A percentile compares a stretch with the other conserved stretches of the same genome.
These are phyloP conservation scores for Coelastrella sp. DNA, from an alignment of 139 green algal genomes.

Conservation along the genomic window DNA sequence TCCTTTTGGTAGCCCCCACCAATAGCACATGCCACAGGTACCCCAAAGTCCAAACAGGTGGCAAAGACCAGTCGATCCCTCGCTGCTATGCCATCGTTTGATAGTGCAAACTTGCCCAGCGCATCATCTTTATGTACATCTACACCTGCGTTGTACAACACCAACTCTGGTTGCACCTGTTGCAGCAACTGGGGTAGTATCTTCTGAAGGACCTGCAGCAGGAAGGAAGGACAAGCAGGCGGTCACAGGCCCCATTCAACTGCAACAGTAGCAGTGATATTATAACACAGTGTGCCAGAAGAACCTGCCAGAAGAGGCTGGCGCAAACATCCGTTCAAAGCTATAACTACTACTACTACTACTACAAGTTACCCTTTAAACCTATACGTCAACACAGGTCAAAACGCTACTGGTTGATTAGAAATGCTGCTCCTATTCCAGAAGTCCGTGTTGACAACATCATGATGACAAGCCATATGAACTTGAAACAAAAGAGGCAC, in stretches of 20 bases:
- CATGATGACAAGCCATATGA: no score
- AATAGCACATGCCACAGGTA: slow-evolving; percentile 63
- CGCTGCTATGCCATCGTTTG: slow-evolving; percentile 53
- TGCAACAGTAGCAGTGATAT: not conserved
- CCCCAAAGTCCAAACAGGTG: slow-evolving; percentile 45
- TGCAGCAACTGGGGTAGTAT: slow-evolving; percentile 63
- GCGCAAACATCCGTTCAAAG: no score
- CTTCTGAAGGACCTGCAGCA: slow-evolving; percentile 44
- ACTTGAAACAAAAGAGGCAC: no score
- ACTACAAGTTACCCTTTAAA: no score
- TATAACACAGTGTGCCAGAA: no score
- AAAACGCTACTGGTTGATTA: no score
- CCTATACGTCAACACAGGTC: no score
- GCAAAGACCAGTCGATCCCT: slow-evolving; percentile 61
- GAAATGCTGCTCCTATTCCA: no score
- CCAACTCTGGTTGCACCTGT: slow-evolving; percentile 55
- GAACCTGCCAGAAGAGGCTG: no score
- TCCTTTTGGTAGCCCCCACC: slow-evolving; percentile 67
- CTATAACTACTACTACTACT: no score
- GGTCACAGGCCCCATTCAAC: not conserved
- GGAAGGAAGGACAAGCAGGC: not conserved
- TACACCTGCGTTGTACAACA: slow-evolving; percentile 74
- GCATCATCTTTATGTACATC: slow-evolving; percentile 68
- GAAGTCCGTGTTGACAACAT: no score
- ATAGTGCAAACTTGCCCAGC: slow-evolving; percentile 62